Base-by-base conservation (phyloP, 345 rosid genomes). In the Moringa oleifera region DNA sequence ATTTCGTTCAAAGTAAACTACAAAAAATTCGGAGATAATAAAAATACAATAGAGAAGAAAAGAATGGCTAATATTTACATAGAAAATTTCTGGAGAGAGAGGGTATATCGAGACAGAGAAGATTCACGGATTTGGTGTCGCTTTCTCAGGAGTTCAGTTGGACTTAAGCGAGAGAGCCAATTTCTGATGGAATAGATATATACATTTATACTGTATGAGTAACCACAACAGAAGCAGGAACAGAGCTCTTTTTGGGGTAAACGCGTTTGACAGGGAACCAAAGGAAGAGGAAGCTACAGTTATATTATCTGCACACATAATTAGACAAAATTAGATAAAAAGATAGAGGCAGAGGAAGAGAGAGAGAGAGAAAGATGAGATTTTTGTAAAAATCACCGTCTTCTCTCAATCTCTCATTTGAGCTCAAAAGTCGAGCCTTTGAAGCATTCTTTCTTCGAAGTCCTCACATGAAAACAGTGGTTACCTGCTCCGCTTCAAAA, bases 121-220 rank as follows among this genome's bases (percentile, higher is more conserved):
- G 62, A 64, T 62, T 85, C 85, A 78, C 85, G 90, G 87, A 78
- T 70, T 19, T 46, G 60, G 20, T 57, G 75, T 77, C 76, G 64
- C 58, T 68, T 71, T 69, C 66, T 47, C 2, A 1, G 64, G 68
- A 57, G 58, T 53, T 61, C 22, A 58, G 70, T 53, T 56, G 75
- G 41, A 15, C 23, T 55, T 47, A 33, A 53, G 55, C 47, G 55
- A 18, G 10, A 17, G 25, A 37, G 23, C 7, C 25, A 13, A 25
- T 20, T 18, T 51, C 20, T 21, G 54, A 51, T 2, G 54, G 3
- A 5, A 51, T 28, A 28, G 3, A n/a, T n/a, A n/a, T n/a, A n/a
- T n/a, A n/a, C n/a, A n/a, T n/a, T 41, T 41, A 41, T 41, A 41
- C 6, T 4, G 9, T 28, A 8, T 28, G 8, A 28, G 5, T 3